Evolutionary conservation across 2,329 filamentous ascomycete species (phyloP), one percentile per base, ranked within the genome.

Genomic region (Pseudogymnoascus pannorum): DNA sequence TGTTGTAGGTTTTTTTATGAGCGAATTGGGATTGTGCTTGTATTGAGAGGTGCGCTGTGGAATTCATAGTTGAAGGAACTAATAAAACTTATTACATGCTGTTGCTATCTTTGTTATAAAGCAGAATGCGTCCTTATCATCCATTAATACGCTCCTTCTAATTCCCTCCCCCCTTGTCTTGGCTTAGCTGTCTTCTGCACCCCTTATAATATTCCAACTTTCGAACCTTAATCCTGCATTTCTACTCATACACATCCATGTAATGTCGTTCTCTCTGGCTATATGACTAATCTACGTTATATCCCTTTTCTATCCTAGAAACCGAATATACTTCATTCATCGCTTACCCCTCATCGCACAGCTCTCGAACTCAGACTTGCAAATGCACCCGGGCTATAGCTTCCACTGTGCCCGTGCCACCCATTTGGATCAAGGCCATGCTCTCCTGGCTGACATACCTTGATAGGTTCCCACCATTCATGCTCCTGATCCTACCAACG

Each of bases 311-410:
- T 54, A 31, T 18, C 24, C 26, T 9, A 31, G 12, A 54, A 31
- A 18, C 48, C 24, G 5, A 54, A 31, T 31, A 33, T 33, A 9
- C 26, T 6, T 29, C 3, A 20, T 54, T n/a, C 9, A 54, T 54
- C 26, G 24, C 8, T n/a, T n/a, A 33, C 16, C 26, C 48, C n/a
- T 54, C 48, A 54, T 31, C 48, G 48, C 48, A 54, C 48, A 63
- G 68, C 68, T 63, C 70, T 69, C 8, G 69, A 70, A 68, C 70
- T 72, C 18, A 92, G 76, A 58, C 87, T 89, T 2, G 88, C 85
- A 78, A 92, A 92, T 12, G 89, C 89, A 73, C 92, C 89, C 3
- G 89, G 89, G 68, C 88, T 91, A 70, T 92, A 88, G 44, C 89
- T 78, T 8, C 89, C 89, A 67, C 86, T 87, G 68, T 81, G 61